Evolutionary conservation across 345 rosid species (phyloP), one percentile per base, ranked within the genome.

Genomic region (Salix suchowensis): DNA sequence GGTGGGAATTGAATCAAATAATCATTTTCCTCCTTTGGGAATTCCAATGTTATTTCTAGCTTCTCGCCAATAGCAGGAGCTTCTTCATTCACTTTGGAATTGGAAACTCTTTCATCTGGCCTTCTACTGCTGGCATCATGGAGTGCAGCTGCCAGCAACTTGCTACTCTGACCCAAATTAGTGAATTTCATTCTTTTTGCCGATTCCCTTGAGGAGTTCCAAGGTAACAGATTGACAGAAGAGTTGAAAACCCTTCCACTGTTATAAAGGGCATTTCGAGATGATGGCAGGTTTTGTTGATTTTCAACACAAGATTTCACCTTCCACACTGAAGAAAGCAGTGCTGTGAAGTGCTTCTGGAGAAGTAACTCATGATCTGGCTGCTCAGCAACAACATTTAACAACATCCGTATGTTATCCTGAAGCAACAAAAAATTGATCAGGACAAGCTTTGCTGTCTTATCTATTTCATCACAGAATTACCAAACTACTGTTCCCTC

Each of bases 261-360:
- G 67, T 76, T 83, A 77, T 72, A 75, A 48, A 89, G 86, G 82
- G 84, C 88, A 85, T 88, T 89, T 66, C 81, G 81, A 44, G 89
- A 79, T 48, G 85, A 75, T 36, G 75, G 74, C 70, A 80, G 79
- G 28, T 58, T 85, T 74, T 79, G 84, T 73, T 69, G 76, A 18
- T 24, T 64, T 67, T 84, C 86, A 72, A 54, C 58, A 62, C 48
- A 77, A 67, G 83, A 74, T 12, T 81, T 80, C 65, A 54, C 82
- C 90, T 86, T 89, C 99, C 99, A 92, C 32, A 89, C 87, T 21
- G 98, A 83, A 74, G 98, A 87, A 72, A 96, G 92, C 80, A 96
- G 81, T 67, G 93, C 92, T 10, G 94, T 85, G 79, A 92, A 96
- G 86, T 96, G 99, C 83, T 82, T 92, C 82, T 91, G 99, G 71